Evolutionary conservation across 2,329 filamentous ascomycete genomes (phyloP), one percentile per base, ranked within the genome.

Genomic region (Trichoderma aggressivum): DNA sequence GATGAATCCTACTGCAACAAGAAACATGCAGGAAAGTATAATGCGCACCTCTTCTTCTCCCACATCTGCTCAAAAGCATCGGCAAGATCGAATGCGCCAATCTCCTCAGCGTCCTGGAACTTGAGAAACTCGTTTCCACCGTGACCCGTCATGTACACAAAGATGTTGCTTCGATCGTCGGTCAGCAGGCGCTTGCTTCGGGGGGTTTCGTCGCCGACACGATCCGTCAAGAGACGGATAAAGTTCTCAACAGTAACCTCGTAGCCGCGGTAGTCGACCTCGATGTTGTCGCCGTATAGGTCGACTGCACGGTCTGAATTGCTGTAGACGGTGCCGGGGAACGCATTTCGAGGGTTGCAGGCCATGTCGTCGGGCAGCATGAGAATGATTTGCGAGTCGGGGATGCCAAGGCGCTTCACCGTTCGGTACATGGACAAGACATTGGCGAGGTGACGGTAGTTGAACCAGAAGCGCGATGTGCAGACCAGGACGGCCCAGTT

Each of bases 351-450:
- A 36, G 96, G 96, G 83, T 99, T 99, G 86, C 96, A 99, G 50
- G 96, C 96, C 94, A 99, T 98, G 84, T 99, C 96, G 81, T 99
- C 96, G 26, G 96, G 96, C n/a, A 99, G 89, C 94, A 99, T 98
- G 75, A 99, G 92, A 80, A 99, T 98, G 83, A 99, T 99, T 81
- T 99, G 96, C 65, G 94, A 97, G 82, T 99, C 96, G 43, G 96
- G 96, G 72, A 99, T 99, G 61, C 96, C 96, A 47, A 99, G 90
- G 14, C 96, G 93, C 85, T 99, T 99, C 74, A 99, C 96, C 71
- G 96, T 99, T 71, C 96, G 93, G 84, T 99, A 99, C 74, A 99
- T 90, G 72, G 95, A 98, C 73, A 99, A 90, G 21, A 97, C 96
- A 84, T 99, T 99, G 81, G 96, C 94, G 66, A 99, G 91, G 82